Evolutionary conservation across 306 rosid species (phyloP).

Genomic region (Quercus dentata): DNA sequence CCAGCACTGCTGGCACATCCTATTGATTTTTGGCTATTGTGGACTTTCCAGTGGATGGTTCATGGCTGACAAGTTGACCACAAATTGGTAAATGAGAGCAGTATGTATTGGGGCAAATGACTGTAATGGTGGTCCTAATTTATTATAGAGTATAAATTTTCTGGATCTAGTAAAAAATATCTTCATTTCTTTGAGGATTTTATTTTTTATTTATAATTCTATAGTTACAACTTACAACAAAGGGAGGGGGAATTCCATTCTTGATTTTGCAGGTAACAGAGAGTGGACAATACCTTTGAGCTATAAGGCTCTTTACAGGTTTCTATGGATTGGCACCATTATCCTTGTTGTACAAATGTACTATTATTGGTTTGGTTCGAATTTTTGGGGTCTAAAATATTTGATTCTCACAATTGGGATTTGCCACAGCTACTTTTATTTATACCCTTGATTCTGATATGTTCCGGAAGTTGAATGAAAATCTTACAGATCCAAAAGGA

Average conservation of each 20-base stretch:
- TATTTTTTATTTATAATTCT: too few relatives aligned
- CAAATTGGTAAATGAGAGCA: background rate
- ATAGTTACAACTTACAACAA: too few relatives aligned
- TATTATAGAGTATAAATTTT: slow-evolving; percentile 1
- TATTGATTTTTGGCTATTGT: background rate
- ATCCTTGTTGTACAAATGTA: background rate
- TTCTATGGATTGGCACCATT: background rate
- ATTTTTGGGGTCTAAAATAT: background rate
- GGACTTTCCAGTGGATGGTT: background rate
- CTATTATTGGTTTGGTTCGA: background rate
- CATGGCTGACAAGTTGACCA: background rate
- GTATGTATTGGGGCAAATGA: background rate
- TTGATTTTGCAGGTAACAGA: too few relatives aligned
- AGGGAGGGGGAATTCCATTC: too few relatives aligned
- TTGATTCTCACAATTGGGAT: background rate
- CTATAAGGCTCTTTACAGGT: too few relatives aligned
- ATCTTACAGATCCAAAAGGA: background rate
- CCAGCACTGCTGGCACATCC: slow-evolving; percentile 14
- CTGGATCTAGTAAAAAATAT: background rate
- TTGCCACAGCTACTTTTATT: background rate
- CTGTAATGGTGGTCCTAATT: background rate
- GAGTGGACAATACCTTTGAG: too few relatives aligned
- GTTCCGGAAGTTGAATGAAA: background rate
- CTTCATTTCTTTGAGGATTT: background rate
- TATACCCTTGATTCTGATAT: background rate